These are phyloP conservation scores for Pseudozyma pruni DNA, from an alignment of 1,284 basidiomycete species.

Conservation along the genomic window DNA sequence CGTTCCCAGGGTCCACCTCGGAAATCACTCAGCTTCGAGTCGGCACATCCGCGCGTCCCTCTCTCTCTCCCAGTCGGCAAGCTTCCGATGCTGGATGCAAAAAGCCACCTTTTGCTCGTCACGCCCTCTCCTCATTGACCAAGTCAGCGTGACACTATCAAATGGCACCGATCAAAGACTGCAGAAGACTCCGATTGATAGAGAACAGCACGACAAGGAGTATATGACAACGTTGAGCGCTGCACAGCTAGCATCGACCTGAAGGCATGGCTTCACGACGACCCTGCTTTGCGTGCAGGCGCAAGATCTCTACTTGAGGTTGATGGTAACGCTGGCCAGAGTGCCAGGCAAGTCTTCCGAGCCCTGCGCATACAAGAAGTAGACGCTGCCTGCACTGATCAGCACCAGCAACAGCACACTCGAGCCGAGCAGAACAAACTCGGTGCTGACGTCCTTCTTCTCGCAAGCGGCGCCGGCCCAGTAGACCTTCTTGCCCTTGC, in stretches of 20 bases:
- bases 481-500: slow-evolving; percentile 39
- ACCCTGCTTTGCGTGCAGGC: not conserved
- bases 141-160: too few species aligned
- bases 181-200: too few species aligned
- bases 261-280: not conserved
- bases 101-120: too few species aligned
- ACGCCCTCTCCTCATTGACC: too few species aligned
- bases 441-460: slow-evolving; percentile 59
- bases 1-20: slow-evolving; percentile 1
- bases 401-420: slow-evolving; percentile 50
- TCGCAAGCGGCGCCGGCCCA: slow-evolving; percentile 64
- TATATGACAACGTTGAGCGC: not conserved
- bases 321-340: slow-evolving; percentile 56
- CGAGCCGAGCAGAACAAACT: slow-evolving; percentile 54
- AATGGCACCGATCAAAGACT: too few species aligned
- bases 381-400: slow-evolving; percentile 40
- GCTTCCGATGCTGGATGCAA: too few species aligned
- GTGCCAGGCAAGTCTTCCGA: slow-evolving; percentile 54
- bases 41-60: not conserved
- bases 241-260: too few species aligned
- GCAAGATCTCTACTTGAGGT: slow-evolving; percentile 28
- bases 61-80: too few species aligned
- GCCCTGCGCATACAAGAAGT: slow-evolving; percentile 52
- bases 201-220: too few species aligned
- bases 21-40: not conserved